Evolutionary conservation across 176 grass and related monocot genomes (phyloP).

Genomic region (Zea luxurians): DNA sequence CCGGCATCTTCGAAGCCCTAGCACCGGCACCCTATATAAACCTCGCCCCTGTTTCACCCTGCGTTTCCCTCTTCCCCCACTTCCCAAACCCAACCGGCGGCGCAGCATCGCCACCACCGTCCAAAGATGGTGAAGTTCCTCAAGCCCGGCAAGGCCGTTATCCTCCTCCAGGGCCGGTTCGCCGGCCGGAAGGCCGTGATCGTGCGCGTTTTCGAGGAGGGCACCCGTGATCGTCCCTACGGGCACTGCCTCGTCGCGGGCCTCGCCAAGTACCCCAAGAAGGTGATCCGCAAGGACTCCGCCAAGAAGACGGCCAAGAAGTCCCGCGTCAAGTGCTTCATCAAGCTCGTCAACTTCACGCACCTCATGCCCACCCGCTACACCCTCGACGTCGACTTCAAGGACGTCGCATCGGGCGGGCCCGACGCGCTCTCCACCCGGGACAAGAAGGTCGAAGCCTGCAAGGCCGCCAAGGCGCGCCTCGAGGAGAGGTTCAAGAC

Average conservation of each 20-base stretch:
- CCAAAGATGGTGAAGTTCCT: constrained; percentile 1
- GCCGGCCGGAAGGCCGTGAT: constrained; percentile 4
- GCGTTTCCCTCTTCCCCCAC: no score
- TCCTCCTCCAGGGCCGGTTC: not conserved
- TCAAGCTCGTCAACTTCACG: constrained; percentile 9
- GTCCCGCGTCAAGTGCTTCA: constrained; percentile 8
- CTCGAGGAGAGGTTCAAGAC: constrained; percentile 1
- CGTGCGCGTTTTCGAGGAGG: constrained; percentile 9
- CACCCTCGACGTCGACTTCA: constrained; percentile 4
- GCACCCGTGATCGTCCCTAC: constrained; percentile 4
- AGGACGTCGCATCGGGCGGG: not conserved
- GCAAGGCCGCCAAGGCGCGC: not conserved
- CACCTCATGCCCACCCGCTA: constrained; percentile 13
- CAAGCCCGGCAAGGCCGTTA: constrained; percentile 5
- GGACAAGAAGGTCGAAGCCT: not conserved
- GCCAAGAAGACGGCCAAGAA: constrained; percentile 11
- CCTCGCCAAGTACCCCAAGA: constrained; percentile 8
- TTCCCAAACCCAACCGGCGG: no score
- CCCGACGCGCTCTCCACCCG: constrained; percentile 1
- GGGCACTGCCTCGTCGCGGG: not conserved
- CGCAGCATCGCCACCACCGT: not conserved
- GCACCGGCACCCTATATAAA: no score
- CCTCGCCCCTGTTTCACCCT: no score
- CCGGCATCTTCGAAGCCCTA: no score
- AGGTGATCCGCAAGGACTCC: constrained; percentile 10